phyloP scores from a whole-genome alignment of 176 grass and related monocot species.

The Hyparrhenia diplandra region DNA sequence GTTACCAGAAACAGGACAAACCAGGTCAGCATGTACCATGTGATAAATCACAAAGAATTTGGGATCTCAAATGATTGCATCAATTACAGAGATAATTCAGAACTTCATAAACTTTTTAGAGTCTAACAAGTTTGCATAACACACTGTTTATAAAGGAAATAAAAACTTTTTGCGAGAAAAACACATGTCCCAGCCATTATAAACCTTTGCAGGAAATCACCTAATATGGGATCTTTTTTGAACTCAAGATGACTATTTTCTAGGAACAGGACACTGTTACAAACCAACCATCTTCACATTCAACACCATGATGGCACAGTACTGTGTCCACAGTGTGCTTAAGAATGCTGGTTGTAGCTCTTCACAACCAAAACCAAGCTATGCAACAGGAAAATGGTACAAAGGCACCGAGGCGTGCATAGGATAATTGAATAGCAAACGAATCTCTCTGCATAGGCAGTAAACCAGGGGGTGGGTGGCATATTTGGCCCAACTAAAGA shows the following conservation, averaged over 20 bases:
- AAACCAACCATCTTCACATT: not conserved
- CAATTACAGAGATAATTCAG: not conserved
- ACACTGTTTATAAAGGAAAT: not conserved
- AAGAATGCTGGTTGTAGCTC: not conserved
- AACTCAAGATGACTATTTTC: not conserved
- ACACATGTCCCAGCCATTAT: not conserved
- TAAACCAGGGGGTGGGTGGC: not conserved
- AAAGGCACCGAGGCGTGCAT: not conserved
- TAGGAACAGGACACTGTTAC: not conserved
- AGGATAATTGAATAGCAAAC: not conserved
- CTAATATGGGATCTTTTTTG: not conserved
- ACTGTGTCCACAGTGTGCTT: not conserved
- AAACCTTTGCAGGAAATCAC: not conserved
- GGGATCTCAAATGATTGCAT: not conserved
- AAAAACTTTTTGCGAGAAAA: not conserved
- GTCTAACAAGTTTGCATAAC: not conserved
- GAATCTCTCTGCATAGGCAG: not conserved
- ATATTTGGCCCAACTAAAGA: not conserved
- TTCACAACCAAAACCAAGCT: not conserved
- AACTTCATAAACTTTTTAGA: not conserved
- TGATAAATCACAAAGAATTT: not conserved
- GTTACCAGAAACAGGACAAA: not conserved
- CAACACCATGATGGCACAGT: not conserved
- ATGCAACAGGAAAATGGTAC: not conserved
- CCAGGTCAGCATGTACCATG: conserved; percentile 5